Percentiles rank a stretch among this genome's conserved stretches.
Evolutionary conservation across 257 asterid genomes (phyloP).

Genomic region (Plantago elongata): DNA sequence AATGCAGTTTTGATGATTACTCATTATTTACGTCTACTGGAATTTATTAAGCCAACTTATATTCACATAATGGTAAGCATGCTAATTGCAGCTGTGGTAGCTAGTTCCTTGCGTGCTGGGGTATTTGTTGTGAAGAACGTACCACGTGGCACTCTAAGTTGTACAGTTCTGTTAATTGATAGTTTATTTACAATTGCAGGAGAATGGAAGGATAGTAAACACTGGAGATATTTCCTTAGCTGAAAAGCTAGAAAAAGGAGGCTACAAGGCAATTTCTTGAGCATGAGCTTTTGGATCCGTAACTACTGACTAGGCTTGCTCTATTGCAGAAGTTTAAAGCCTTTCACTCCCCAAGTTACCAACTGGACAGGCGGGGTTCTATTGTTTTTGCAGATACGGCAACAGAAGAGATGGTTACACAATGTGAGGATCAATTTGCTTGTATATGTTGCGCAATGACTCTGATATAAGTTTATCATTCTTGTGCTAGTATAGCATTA

Average conservation of each 20-base stretch:
- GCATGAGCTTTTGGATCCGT: constrained; percentile 16
- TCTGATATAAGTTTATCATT: too few species aligned
- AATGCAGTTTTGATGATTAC: constrained; percentile 93
- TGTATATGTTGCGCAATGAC: too few species aligned
- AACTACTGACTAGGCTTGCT: background rate
- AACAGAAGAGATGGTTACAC: too few species aligned
- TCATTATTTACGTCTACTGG: constrained; percentile 81
- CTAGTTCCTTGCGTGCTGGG: background rate
- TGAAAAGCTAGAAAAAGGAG: constrained; percentile 64
- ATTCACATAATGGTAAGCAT: constrained; percentile 87
- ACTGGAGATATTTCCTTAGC: constrained; percentile 86
- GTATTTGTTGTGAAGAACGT: background rate
- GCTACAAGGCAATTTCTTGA: constrained; percentile 66
- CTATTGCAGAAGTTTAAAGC: background rate
- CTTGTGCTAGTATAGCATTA: too few species aligned
- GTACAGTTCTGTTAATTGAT: too few species aligned
- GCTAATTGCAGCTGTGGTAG: background rate
- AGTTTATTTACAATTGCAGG: constrained; percentile 37
- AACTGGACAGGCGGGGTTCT: background rate
- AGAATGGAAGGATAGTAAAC: constrained; percentile 79
- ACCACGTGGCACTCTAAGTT: background rate
- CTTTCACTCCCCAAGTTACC: background rate
- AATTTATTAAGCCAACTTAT: constrained; percentile 73
- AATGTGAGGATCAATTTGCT: too few species aligned
- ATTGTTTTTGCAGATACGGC: too few species aligned